phyloP scores from a whole-genome alignment of 140 eudicot species.

The Flaveria floridana region DNA sequence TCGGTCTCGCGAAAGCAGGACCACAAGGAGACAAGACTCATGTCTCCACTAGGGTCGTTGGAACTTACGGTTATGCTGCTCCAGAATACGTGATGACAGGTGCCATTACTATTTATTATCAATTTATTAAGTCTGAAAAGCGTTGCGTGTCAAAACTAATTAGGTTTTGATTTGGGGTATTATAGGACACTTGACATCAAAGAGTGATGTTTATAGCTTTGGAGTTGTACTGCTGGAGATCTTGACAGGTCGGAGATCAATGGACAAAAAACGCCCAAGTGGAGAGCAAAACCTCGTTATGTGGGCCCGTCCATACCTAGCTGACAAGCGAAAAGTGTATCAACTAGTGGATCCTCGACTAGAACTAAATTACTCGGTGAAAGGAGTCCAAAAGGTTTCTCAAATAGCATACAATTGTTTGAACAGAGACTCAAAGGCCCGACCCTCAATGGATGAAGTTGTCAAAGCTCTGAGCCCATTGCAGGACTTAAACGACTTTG shows the following conservation, averaged over 20 bases:
- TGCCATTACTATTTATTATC: conserved; percentile 18
- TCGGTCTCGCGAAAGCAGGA: conserved; percentile 98
- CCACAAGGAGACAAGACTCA: conserved; percentile 97
- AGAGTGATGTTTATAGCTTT: conserved; percentile 88
- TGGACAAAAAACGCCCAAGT: conserved; percentile 94
- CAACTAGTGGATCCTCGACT: conserved; percentile 86
- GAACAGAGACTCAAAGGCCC: conserved; percentile 81
- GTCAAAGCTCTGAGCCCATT: conserved; percentile 64
- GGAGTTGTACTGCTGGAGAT: conserved; percentile 95
- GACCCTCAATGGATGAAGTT: conserved; percentile 87
- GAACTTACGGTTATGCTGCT: conserved; percentile 97
- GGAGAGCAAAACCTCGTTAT: conserved; percentile 95
- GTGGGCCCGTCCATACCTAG: conserved; percentile 95
- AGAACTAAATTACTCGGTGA: conserved; percentile 79
- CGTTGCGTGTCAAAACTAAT: not conserved
- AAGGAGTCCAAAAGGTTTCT: conserved; percentile 84
- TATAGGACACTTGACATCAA: conserved; percentile 84
- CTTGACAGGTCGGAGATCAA: conserved; percentile 85
- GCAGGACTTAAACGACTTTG: conserved; percentile 72
- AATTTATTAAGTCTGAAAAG: not conserved
- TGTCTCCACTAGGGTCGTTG: conserved; percentile 93
- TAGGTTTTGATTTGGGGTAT: conserved; percentile 13
- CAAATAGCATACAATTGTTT: conserved; percentile 78
- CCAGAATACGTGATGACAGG: conserved; percentile 99
- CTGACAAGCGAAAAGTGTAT: conserved; percentile 73